A percentile compares a stretch with the other conserved stretches of the same genome.
phyloP scores from a whole-genome alignment of 2,329 filamentous ascomycete species.

The Scytalidium sp. region DNA sequence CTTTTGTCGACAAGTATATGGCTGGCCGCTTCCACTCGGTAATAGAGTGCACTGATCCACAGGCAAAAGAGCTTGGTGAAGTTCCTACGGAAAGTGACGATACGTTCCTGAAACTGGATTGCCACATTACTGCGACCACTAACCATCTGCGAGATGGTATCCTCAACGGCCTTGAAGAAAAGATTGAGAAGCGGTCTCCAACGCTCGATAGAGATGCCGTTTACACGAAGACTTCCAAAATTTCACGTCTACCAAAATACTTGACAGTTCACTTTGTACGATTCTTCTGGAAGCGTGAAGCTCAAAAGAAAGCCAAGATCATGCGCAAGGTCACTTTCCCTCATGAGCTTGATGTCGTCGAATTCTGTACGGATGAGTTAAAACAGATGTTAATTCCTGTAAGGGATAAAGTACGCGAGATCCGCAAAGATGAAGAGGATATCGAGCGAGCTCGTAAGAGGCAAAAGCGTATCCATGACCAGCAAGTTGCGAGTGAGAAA shows the following conservation, averaged over 20 bases:
- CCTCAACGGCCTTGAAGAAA: slow-evolving; percentile 74
- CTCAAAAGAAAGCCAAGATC: slow-evolving; percentile 98
- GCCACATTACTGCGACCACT: slow-evolving; percentile 83
- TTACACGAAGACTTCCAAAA: slow-evolving; percentile 90
- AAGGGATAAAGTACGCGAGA: slow-evolving; percentile 92
- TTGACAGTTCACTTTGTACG: slow-evolving; percentile 95
- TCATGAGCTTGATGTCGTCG: slow-evolving; percentile 85
- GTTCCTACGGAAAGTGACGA: slow-evolving; percentile 66
- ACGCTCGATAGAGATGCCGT: slow-evolving; percentile 72
- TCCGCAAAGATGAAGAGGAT: slow-evolving; percentile 93
- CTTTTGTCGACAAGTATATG: slow-evolving; percentile 90
- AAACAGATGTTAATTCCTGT: slow-evolving; percentile 81
- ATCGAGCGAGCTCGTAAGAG: slow-evolving; percentile 88
- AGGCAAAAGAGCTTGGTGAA: slow-evolving; percentile 72
- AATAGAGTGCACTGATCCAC: slow-evolving; percentile 80
- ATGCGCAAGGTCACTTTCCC: slow-evolving; percentile 99
- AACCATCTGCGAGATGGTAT: slow-evolving; percentile 93
- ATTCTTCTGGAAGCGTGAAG: slow-evolving; percentile 96
- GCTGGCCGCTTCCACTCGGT: slow-evolving; percentile 75
- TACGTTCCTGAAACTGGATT: slow-evolving; percentile 87
- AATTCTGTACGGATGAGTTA: slow-evolving; percentile 92
- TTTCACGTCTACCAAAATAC: slow-evolving; percentile 89
- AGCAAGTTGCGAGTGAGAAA: slow-evolving; percentile 44
- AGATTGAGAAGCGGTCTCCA: slow-evolving; percentile 86
- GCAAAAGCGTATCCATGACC: slow-evolving; percentile 65